These are phyloP conservation scores for Cytospora chrysosperma DNA, from an alignment of 2,329 filamentous ascomycete genomes.

Conservation along the genomic window DNA sequence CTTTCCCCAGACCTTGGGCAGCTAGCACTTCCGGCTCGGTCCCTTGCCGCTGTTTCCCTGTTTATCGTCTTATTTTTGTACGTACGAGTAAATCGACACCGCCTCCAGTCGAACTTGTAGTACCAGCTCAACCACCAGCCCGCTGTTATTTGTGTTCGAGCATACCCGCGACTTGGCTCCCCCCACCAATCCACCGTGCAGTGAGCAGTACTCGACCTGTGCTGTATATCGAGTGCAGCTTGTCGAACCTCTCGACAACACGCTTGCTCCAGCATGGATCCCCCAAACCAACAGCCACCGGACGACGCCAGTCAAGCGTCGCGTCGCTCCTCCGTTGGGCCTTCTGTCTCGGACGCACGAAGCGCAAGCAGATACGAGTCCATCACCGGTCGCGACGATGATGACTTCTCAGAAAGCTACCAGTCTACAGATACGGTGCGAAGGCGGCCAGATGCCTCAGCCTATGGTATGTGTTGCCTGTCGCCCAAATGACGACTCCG, in stretches of 20 bases:
- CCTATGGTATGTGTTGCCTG: slow-evolving; percentile 51
- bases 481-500: slow-evolving; percentile 9
- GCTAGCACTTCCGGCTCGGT: slow-evolving; percentile 1
- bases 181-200: not conserved
- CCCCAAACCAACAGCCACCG: slow-evolving; percentile 32
- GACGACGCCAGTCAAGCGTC: slow-evolving; percentile 13
- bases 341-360: slow-evolving; percentile 53
- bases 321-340: slow-evolving; percentile 32
- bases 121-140: not conserved
- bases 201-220: slow-evolving; percentile 5
- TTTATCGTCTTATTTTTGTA: slow-evolving; percentile 7
- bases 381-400: slow-evolving; percentile 41
- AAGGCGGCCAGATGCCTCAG: slow-evolving; percentile 50
- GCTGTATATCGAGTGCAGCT: not conserved
- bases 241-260: not conserved
- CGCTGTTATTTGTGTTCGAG: slow-evolving; percentile 4
- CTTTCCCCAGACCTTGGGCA: not conserved
- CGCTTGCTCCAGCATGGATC: slow-evolving; percentile 42
- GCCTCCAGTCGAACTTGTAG: not conserved
- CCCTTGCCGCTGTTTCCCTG: slow-evolving; percentile 5
- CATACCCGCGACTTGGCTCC: slow-evolving; percentile 5
- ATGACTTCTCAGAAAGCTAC: slow-evolving; percentile 49
- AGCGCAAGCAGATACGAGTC: slow-evolving; percentile 40
- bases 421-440: slow-evolving; percentile 62
- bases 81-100: slow-evolving; percentile 12